Base-by-base conservation (phyloP, 2,329 filamentous ascomycete species). In the Trichoderma sp. region DNA sequence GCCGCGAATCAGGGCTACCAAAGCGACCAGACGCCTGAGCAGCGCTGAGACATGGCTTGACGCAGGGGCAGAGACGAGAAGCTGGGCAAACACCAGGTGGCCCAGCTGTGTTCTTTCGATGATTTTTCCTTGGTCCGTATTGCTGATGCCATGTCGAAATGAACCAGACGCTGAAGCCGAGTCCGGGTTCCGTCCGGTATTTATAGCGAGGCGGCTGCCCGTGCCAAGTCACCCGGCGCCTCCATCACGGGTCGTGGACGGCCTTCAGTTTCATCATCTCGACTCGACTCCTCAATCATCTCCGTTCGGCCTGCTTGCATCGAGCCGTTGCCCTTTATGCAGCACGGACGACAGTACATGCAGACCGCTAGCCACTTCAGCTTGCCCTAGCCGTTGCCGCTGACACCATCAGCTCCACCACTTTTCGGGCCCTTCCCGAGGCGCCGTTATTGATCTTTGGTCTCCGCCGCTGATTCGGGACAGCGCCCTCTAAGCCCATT, bases 31-130 rank as follows among this genome's bases (percentile, higher is more conserved):
- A 35, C 13, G 39, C 27, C 58, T 61, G 58, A 19, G 29, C 27
- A 48, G 27, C 58, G 42, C 58, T 17, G 58, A 61, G 58, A 61
- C 58, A 48, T 35, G 58, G 29, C 39, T 35, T 45, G 58, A 50
- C 9, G 27, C 42, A 50, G 39, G 54, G 39, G 58, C 32, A n/a
- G 48, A 32, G 39, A 50, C 19, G 32, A 32, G 35, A 64, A 37
- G 8, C 32, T 25, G 50, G 45, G 32, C 35, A 39, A 64, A 37
- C 27, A 50, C n/a, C 39, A 60, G 39, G 32, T 22, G 27, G 29
- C 27, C 22, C 39, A 15, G 39, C 29, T 60, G n/a, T n/a, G n/a
- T n/a, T 34, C 58, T 12, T 0, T 48, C 7, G 25, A 13, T 61
- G 29, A 19, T 50, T 34, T 34, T 25, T 32, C n/a, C 19, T 8